Percentiles rank a stretch among this genome's conserved stretches.
phyloP scores from a whole-genome alignment of 768 basidiomycete genomes.

The Rhodotorula graminis region DNA sequence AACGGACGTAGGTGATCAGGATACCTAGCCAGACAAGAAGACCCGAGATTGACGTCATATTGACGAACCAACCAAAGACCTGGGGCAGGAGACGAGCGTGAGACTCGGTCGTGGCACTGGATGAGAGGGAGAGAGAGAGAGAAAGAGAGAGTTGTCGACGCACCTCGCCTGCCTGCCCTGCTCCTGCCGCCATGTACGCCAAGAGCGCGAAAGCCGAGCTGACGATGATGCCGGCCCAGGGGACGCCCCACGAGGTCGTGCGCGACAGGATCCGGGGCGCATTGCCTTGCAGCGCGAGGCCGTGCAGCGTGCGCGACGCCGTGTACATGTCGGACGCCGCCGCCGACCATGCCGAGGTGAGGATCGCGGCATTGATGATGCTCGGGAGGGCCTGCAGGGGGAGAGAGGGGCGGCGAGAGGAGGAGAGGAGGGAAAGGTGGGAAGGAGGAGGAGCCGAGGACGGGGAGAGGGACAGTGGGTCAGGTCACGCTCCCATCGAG shows the following conservation, averaged over 20 bases:
- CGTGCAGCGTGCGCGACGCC: constrained; percentile 47
- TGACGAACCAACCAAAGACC: constrained; percentile 38
- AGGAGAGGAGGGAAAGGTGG: not conserved
- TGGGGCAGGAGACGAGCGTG: not conserved
- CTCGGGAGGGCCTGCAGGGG: constrained; percentile 41
- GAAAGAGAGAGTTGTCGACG: constrained; percentile 38
- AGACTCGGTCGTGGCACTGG: no score
- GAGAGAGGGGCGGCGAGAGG: not conserved
- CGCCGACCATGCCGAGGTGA: constrained; percentile 49
- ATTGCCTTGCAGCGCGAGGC: constrained; percentile 45
- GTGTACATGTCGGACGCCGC: constrained; percentile 41
- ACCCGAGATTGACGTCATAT: constrained; percentile 41
- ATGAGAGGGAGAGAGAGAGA: no score
- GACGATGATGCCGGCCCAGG: constrained; percentile 43
- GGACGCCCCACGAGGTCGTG: constrained; percentile 46
- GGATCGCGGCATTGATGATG: constrained; percentile 48
- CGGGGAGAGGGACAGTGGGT: no score
- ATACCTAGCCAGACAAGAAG: constrained; percentile 80
- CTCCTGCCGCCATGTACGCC: constrained; percentile 25
- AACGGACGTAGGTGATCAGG: constrained; percentile 68
- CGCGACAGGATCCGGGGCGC: constrained; percentile 47
- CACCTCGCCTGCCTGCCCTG: constrained; percentile 38
- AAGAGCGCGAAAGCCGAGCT: constrained; percentile 40
- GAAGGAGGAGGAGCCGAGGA: no score
- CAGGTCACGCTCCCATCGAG: no score